A percentile compares a stretch with the other conserved stretches of the same genome.
Conservation (phyloP, 202 grass and related monocot genomes). For the Bolboschoenoplectus hybrid region DNA sequence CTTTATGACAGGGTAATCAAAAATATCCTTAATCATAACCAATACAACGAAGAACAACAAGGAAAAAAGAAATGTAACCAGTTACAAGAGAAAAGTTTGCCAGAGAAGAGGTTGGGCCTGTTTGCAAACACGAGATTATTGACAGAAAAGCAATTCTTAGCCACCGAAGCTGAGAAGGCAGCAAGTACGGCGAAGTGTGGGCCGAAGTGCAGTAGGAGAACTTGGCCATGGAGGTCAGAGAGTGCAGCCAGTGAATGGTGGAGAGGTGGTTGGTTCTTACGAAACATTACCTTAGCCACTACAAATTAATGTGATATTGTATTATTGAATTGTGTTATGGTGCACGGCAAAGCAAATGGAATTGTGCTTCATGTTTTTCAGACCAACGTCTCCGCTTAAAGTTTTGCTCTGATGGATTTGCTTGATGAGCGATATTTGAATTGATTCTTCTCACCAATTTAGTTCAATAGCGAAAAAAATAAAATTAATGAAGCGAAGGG, state of each 20-base stretch:
- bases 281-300: not conserved
- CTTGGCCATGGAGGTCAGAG: not conserved
- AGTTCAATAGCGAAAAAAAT: too few relatives aligned
- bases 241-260: not conserved
- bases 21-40: not conserved
- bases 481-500: too few relatives aligned
- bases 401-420: too few relatives aligned
- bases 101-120: constrained; percentile 8
- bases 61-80: not conserved
- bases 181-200: constrained; percentile 5
- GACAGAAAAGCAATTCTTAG: constrained; percentile 5
- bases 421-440: too few relatives aligned
- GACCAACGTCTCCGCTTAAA: too few relatives aligned
- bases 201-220: constrained; percentile 26
- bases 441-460: too few relatives aligned
- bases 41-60: not conserved
- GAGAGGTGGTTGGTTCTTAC: constrained; percentile 22
- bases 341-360: too few relatives aligned
- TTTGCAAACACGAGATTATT: constrained; percentile 28
- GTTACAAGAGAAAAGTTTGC: constrained; percentile 31
- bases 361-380: too few relatives aligned
- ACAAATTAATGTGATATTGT: too few relatives aligned
- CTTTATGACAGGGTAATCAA: not conserved
- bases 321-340: too few relatives aligned
- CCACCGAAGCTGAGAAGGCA: constrained; percentile 17